phyloP scores from a whole-genome alignment of 2,329 filamentous ascomycete genomes.

The Zasmidium angulare region DNA sequence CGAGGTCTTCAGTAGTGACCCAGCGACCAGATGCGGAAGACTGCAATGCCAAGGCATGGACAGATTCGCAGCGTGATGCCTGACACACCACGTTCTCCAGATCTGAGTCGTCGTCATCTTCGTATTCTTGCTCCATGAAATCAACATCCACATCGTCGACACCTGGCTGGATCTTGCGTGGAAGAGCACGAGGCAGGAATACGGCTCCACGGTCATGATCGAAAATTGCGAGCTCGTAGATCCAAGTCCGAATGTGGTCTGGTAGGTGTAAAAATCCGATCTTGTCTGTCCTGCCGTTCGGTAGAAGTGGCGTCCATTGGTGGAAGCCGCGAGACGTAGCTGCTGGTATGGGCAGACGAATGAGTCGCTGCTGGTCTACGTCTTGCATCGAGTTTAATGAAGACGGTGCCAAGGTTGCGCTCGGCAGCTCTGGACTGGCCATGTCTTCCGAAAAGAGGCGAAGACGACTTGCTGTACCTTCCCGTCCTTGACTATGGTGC shows the following conservation, averaged over 20 bases:
- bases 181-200: slow-evolving; percentile 12
- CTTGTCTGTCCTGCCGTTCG: slow-evolving; percentile 5
- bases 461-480: no score
- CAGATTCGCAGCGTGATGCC: no score
- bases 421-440: no score
- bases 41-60: no score
- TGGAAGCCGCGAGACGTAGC: neutral
- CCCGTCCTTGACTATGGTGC: no score
- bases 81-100: no score
- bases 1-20: no score
- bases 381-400: no score
- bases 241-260: slow-evolving; percentile 7
- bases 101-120: neutral
- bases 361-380: no score
- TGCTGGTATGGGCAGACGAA: neutral
- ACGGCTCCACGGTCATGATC: slow-evolving; percentile 15
- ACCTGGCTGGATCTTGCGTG: slow-evolving; percentile 8
- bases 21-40: no score
- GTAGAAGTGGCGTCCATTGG: neutral
- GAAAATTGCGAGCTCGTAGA: slow-evolving; percentile 18
- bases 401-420: no score
- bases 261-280: slow-evolving; percentile 15
- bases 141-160: slow-evolving; percentile 6
- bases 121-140: neutral
- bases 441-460: no score